phyloP scores from a whole-genome alignment of 1,139 yeast genomes.

The Saccharomyces pastorianus region DNA sequence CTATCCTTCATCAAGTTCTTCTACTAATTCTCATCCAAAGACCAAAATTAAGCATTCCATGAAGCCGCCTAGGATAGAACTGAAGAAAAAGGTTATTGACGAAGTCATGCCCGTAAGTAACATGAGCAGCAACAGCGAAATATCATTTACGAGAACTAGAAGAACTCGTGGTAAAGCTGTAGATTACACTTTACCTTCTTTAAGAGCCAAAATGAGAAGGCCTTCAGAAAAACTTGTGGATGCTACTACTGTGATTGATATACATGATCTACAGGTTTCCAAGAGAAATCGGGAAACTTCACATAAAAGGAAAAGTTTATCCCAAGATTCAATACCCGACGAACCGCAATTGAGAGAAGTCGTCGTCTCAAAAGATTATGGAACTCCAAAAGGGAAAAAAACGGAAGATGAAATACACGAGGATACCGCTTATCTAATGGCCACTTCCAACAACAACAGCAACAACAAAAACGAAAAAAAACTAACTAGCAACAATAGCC shows the following conservation, averaged over 20 bases:
- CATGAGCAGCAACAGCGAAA: conserved; percentile 12
- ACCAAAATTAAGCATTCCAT: conserved; percentile 28
- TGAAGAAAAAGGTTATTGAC: conserved; percentile 29
- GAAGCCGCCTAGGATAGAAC: conserved; percentile 29
- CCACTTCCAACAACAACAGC: background rate
- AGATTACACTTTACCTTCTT: conserved; percentile 61
- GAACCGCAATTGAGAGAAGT: background rate
- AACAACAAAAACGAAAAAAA: background rate
- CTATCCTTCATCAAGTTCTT: background rate
- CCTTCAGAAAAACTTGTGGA: conserved; percentile 53
- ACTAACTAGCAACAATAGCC: background rate
- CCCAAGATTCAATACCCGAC: background rate
- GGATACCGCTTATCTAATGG: background rate
- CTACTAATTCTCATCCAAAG: conserved; percentile 12
- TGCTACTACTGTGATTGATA: conserved; percentile 37
- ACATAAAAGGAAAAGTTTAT: background rate
- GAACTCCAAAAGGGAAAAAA: background rate
- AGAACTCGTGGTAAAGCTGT: conserved; percentile 47
- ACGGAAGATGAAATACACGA: background rate
- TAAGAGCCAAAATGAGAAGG: conserved; percentile 64
- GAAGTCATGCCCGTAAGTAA: conserved; percentile 34
- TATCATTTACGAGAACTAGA: conserved; percentile 27
- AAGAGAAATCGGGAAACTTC: conserved; percentile 4
- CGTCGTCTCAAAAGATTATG: background rate
- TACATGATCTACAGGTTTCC: conserved; percentile 28